These are phyloP conservation scores for Lentinus polychrous DNA, from an alignment of 1,284 basidiomycete species.

Conservation along the genomic window DNA sequence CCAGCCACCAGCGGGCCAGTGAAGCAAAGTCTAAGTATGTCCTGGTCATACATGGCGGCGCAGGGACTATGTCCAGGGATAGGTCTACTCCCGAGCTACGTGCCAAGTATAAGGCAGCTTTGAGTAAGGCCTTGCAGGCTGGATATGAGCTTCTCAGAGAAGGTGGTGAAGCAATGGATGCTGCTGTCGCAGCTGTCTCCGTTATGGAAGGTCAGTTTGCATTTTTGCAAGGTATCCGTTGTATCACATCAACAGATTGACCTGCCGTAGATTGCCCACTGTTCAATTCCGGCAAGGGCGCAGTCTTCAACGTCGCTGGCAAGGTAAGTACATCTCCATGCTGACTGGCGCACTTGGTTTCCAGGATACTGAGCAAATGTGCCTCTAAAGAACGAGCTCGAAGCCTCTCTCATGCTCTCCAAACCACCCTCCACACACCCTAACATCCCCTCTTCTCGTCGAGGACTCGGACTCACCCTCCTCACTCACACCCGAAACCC, in stretches of 20 bases:
- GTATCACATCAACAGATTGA: not conserved
- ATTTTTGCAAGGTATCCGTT: not conserved
- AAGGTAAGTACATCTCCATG: slow-evolving; percentile 42
- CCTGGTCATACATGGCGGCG: slow-evolving; percentile 77
- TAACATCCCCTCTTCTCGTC: slow-evolving; percentile 47
- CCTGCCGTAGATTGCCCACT: slow-evolving; percentile 56
- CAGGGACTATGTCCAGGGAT: slow-evolving; percentile 55
- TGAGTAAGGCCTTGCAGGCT: slow-evolving; percentile 48
- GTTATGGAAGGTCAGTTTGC: slow-evolving; percentile 58
- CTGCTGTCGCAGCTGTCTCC: slow-evolving; percentile 69
- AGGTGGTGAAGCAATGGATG: slow-evolving; percentile 78
- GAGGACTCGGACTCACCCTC: slow-evolving; percentile 59
- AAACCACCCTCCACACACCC: slow-evolving; percentile 62
- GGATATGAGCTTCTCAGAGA: slow-evolving; percentile 57
- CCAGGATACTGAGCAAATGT: too few species aligned
- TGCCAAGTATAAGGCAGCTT: slow-evolving; percentile 47
- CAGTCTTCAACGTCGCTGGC: slow-evolving; percentile 73
- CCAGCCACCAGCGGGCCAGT: not conserved
- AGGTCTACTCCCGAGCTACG: slow-evolving; percentile 59
- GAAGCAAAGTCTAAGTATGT: slow-evolving; percentile 5
- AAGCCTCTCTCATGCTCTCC: slow-evolving; percentile 74
- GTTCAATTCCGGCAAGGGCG: slow-evolving; percentile 75
- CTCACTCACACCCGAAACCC: slow-evolving; percentile 68
- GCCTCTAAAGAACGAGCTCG: slow-evolving; percentile 63
- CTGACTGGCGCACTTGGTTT: not conserved